Evolutionary conservation across 192 early-diverging fungal genomes (phyloP).

Genomic region (Tieghemiomyces parasiticus): DNA sequence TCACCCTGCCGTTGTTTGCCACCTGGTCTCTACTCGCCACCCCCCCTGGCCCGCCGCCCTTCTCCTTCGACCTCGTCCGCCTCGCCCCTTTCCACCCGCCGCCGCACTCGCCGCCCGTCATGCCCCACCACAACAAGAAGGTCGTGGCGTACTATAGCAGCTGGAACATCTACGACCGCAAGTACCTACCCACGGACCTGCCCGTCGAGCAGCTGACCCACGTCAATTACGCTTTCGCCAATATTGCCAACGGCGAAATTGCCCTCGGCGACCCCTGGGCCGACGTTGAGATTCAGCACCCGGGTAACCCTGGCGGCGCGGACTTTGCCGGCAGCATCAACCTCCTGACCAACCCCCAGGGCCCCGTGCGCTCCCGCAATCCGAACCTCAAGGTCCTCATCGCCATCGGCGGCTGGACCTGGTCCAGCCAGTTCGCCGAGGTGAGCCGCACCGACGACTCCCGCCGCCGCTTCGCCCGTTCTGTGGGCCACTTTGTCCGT

Average conservation of each 20-base stretch:
- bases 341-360: constrained; percentile 40
- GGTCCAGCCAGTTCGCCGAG: constrained; percentile 51
- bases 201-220: constrained; percentile 55
- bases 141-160: constrained; percentile 29
- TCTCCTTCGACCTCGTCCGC: background rate
- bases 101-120: background rate
- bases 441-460: constrained; percentile 33
- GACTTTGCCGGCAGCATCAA: constrained; percentile 44
- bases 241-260: constrained; percentile 46
- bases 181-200: constrained; percentile 42
- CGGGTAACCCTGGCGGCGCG: constrained; percentile 29
- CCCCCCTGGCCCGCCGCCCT: background rate
- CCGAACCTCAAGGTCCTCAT: constrained; percentile 52
- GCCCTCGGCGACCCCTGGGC: constrained; percentile 61
- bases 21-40: background rate
- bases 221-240: constrained; percentile 67
- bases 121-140: background rate
- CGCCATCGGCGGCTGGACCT: constrained; percentile 67
- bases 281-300: constrained; percentile 52
- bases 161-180: constrained; percentile 60
- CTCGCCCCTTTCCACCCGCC: background rate
- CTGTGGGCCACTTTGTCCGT: constrained; percentile 25
- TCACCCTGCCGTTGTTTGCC: background rate
- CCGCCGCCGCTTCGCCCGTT: constrained; percentile 42
- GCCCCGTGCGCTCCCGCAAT: constrained; percentile 32